Evolutionary conservation across 2,329 filamentous ascomycete genomes (phyloP).

Genomic region (Corynespora cassiicola): DNA sequence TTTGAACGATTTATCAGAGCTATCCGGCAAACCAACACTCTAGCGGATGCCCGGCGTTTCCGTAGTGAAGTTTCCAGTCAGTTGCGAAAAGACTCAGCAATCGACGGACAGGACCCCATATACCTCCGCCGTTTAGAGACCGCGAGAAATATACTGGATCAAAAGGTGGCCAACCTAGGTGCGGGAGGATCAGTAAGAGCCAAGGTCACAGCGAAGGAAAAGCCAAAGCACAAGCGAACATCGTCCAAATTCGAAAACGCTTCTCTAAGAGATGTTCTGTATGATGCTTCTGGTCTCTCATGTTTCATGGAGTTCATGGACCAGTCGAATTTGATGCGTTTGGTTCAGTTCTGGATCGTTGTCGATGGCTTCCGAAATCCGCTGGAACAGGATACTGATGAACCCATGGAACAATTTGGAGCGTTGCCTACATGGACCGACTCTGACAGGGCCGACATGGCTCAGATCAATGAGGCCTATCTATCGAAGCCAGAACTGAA

Average conservation of each 20-base stretch:
- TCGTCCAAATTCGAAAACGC: constrained; percentile 76
- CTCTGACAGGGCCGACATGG: constrained; percentile 84
- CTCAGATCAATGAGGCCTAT: constrained; percentile 91
- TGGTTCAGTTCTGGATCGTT: constrained; percentile 98
- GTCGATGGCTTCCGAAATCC: constrained; percentile 96
- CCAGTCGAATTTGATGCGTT: constrained; percentile 79
- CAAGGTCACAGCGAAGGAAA: constrained; percentile 47
- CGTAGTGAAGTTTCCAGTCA: constrained; percentile 92
- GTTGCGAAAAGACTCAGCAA: constrained; percentile 79
- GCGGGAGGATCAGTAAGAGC: constrained; percentile 63
- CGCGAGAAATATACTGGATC: constrained; percentile 87
- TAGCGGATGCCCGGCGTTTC: constrained; percentile 92
- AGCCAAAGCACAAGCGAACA: constrained; percentile 45
- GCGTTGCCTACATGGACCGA: constrained; percentile 72
- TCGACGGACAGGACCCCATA: constrained; percentile 81
- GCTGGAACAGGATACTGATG: constrained; percentile 82
- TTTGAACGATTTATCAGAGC: constrained; percentile 94
- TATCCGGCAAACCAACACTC: constrained; percentile 85
- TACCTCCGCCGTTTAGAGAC: constrained; percentile 91
- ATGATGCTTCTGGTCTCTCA: constrained; percentile 87
- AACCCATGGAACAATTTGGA: constrained; percentile 64
- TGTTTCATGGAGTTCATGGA: constrained; percentile 99
- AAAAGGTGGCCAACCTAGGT: constrained; percentile 83
- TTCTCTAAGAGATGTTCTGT: constrained; percentile 82
- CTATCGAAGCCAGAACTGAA: constrained; percentile 82